Conservation (phyloP, 2,329 filamentous ascomycete genomes). For the Penicillium nordicum region DNA sequence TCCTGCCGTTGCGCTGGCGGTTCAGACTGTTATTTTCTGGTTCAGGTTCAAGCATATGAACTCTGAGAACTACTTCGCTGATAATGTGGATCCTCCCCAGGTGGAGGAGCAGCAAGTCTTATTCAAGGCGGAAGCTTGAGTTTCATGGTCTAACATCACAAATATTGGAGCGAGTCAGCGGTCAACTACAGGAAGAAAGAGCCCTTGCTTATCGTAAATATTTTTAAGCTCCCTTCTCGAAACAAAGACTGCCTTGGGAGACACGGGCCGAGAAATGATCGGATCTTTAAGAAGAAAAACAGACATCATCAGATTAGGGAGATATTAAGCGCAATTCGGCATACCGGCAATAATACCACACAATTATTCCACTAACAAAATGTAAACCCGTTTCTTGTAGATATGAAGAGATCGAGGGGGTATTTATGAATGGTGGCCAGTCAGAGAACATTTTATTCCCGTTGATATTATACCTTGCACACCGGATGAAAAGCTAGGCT, state of each 20-base stretch:
- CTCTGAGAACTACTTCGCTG: not conserved
- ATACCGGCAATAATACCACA: not conserved
- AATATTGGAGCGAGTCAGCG: not conserved
- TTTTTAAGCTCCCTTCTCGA: not conserved
- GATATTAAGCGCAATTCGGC: not conserved
- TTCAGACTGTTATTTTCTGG: constrained; percentile 51
- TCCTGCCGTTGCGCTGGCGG: constrained; percentile 48
- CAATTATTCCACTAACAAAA: too few relatives aligned
- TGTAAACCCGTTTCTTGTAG: too few relatives aligned
- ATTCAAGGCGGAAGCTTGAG: not conserved
- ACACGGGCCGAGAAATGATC: not conserved
- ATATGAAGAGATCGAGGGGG: not conserved
- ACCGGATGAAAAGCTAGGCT: not conserved
- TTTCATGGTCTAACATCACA: not conserved
- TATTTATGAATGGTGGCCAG: not conserved
- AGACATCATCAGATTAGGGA: not conserved
- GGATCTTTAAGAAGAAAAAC: not conserved
- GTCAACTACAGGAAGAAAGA: too few relatives aligned
- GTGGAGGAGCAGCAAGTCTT: not conserved
- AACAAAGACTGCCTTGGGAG: not conserved
- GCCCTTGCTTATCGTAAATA: not conserved
- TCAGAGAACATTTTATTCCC: not conserved
- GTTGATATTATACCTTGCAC: not conserved
- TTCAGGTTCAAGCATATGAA: constrained; percentile 39
- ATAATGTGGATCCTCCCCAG: not conserved